phyloP scores from a whole-genome alignment of 495 filamentous ascomycete genomes.

The Aspergillus carlsbadensis region DNA sequence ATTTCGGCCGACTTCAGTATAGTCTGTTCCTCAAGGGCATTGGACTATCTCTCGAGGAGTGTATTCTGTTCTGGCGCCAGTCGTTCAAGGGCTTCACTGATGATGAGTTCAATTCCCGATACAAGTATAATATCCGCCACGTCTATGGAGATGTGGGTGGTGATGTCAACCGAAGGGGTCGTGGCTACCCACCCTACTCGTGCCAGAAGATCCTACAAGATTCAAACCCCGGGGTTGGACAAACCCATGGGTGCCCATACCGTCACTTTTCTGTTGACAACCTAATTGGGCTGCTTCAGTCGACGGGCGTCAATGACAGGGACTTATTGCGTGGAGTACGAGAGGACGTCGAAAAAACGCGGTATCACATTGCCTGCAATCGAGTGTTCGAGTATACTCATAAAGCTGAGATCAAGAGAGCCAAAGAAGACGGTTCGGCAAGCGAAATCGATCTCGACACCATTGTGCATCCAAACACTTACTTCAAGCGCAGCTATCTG shows the following conservation, averaged over 20 bases:
- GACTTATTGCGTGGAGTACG: slow-evolving; percentile 76
- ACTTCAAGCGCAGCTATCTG: slow-evolving; percentile 90
- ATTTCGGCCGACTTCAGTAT: slow-evolving; percentile 93
- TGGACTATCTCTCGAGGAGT: slow-evolving; percentile 86
- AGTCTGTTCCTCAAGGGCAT: slow-evolving; percentile 97
- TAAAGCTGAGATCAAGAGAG: slow-evolving; percentile 82
- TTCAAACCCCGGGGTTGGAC: slow-evolving; percentile 75
- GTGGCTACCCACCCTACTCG: slow-evolving; percentile 84
- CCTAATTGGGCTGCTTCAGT: slow-evolving; percentile 68
- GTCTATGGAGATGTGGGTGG: slow-evolving; percentile 93
- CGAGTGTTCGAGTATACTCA: slow-evolving; percentile 89
- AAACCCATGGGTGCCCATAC: slow-evolving; percentile 94
- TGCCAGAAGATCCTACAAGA: slow-evolving; percentile 95
- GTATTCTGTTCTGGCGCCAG: slow-evolving; percentile 90
- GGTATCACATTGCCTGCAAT: slow-evolving; percentile 96
- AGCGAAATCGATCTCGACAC: slow-evolving; percentile 81
- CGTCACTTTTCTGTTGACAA: slow-evolving; percentile 89
- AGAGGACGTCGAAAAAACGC: slow-evolving; percentile 83
- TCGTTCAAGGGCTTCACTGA: slow-evolving; percentile 81
- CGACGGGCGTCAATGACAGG: slow-evolving; percentile 72
- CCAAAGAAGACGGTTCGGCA: slow-evolving; percentile 80
- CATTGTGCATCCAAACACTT: slow-evolving; percentile 96
- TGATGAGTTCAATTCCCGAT: slow-evolving; percentile 91
- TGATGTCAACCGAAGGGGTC: slow-evolving; percentile 78
- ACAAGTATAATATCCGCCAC: slow-evolving; percentile 95